Evolutionary conservation across 2,329 filamentous ascomycete species (phyloP).

Genomic region (Apiospora pterosperma): DNA sequence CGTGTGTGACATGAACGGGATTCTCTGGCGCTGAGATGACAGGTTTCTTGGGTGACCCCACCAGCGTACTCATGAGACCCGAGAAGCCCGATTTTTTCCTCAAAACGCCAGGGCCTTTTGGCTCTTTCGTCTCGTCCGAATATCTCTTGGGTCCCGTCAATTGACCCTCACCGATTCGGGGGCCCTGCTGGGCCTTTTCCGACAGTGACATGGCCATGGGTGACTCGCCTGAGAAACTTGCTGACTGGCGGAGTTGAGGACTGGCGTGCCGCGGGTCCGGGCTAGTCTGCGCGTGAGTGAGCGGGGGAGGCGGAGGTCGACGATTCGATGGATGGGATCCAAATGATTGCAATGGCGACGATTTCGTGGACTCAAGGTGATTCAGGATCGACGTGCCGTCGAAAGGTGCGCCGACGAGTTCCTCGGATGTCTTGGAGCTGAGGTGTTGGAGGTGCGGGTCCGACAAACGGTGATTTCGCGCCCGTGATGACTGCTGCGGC

Average conservation of each 20-base stretch:
- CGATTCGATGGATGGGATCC: conserved; percentile 18
- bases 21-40: conserved; percentile 98
- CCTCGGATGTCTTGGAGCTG: conserved; percentile 48
- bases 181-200: conserved; percentile 38
- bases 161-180: conserved; percentile 39
- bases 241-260: conserved; percentile 55
- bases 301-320: conserved; percentile 27
- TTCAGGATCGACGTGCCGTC: conserved; percentile 60
- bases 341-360: conserved; percentile 24
- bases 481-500: conserved; percentile 8
- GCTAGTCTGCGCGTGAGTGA: conserved; percentile 42
- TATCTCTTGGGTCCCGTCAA: conserved; percentile 64
- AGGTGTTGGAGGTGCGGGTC: conserved; percentile 35
- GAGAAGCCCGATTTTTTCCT: conserved; percentile 89
- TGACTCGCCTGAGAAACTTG: conserved; percentile 56
- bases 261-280: conserved; percentile 51
- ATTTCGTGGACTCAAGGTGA: conserved; percentile 53
- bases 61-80: conserved; percentile 77
- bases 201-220: conserved; percentile 37
- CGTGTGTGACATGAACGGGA: conserved; percentile 95
- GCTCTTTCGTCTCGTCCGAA: conserved; percentile 72
- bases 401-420: conserved; percentile 63
- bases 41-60: conserved; percentile 83
- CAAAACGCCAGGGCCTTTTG: conserved; percentile 55
- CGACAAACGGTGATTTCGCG: conserved; percentile 25